phyloP scores from a whole-genome alignment of 257 asterid species.

The Plectranthus barbatus region DNA sequence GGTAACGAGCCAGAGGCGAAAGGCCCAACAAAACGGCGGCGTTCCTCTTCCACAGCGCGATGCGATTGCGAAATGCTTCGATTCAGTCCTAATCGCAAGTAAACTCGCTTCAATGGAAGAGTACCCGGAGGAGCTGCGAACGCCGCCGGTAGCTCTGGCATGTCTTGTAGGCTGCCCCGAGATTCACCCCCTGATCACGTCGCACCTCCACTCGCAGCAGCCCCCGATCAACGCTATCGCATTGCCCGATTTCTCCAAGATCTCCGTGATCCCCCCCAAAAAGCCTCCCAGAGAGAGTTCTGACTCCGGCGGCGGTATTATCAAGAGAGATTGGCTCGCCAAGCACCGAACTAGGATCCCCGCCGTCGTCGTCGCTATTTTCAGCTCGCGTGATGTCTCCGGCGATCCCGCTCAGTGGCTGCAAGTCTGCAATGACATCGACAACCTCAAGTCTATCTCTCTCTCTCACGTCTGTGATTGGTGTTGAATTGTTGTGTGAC shows the following conservation, averaged over 20 bases:
- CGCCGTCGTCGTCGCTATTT: constrained; percentile 76
- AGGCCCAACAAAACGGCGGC: neutral
- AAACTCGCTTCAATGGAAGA: constrained; percentile 58
- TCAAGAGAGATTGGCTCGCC: constrained; percentile 74
- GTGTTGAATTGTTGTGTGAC: neutral
- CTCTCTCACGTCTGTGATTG: neutral
- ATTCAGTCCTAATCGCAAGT: constrained; percentile 15
- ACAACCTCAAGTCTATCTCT: constrained; percentile 62
- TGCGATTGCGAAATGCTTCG: neutral
- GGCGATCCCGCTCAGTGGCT: constrained; percentile 98
- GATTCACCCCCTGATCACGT: constrained; percentile 63
- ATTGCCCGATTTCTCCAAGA: constrained; percentile 90
- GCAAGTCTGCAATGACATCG: constrained; percentile 91
- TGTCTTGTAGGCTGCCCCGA: constrained; percentile 77
- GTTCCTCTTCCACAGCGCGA: neutral
- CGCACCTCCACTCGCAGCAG: constrained; percentile 76
- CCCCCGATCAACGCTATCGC: constrained; percentile 90
- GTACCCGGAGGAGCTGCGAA: constrained; percentile 81
- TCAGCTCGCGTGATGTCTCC: constrained; percentile 53
- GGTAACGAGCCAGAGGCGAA: no score
- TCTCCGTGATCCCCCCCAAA: constrained; percentile 50
- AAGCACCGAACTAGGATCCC: constrained; percentile 96
- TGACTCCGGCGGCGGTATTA: constrained; percentile 44
- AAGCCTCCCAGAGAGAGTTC: constrained; percentile 41
- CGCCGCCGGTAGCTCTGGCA: constrained; percentile 79